Percentiles rank a stretch among this genome's conserved stretches.
phyloP scores from a whole-genome alignment of 805 yeast genomes.

The Ogataea nitratoaversa region DNA sequence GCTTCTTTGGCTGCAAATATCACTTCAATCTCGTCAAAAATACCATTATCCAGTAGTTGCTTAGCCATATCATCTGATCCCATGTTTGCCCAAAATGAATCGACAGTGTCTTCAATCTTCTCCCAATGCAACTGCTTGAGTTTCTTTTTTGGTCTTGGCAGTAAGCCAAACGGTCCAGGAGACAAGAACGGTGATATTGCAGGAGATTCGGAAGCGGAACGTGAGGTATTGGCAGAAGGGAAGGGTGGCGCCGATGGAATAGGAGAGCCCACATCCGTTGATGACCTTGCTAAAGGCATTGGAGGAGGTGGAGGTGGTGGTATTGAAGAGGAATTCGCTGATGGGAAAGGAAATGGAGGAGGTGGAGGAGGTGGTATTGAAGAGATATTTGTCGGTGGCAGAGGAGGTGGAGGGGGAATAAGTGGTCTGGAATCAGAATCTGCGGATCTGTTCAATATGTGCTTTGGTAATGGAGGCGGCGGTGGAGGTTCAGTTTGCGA shows the following conservation, averaged over 20 bases:
- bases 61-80: slow-evolving; percentile 57
- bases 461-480: slow-evolving; percentile 1
- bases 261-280: slow-evolving; percentile 8
- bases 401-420: slow-evolving; percentile 31
- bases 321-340: slow-evolving; percentile 12
- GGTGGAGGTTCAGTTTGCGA: no score
- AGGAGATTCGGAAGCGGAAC: slow-evolving; percentile 10
- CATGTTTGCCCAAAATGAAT: slow-evolving; percentile 80
- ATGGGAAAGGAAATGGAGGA: slow-evolving; percentile 22
- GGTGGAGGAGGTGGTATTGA: slow-evolving; percentile 19
- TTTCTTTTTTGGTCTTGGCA: slow-evolving; percentile 68
- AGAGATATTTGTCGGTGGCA: slow-evolving; percentile 12
- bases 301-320: slow-evolving; percentile 30
- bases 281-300: slow-evolving; percentile 26
- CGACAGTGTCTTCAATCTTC: slow-evolving; percentile 75
- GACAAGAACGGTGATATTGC: slow-evolving; percentile 22
- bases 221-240: slow-evolving; percentile 23
- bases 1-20: slow-evolving; percentile 82
- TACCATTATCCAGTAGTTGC: slow-evolving; percentile 68
- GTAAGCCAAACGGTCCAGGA: slow-evolving; percentile 40
- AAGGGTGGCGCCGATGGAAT: slow-evolving; percentile 32
- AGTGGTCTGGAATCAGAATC: slow-evolving; percentile 28
- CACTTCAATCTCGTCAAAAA: slow-evolving; percentile 76
- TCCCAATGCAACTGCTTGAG: slow-evolving; percentile 98
- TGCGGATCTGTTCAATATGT: background rate